phyloP scores from a whole-genome alignment of 2,329 filamentous ascomycete species.

The Hymenoscyphus scutula region DNA sequence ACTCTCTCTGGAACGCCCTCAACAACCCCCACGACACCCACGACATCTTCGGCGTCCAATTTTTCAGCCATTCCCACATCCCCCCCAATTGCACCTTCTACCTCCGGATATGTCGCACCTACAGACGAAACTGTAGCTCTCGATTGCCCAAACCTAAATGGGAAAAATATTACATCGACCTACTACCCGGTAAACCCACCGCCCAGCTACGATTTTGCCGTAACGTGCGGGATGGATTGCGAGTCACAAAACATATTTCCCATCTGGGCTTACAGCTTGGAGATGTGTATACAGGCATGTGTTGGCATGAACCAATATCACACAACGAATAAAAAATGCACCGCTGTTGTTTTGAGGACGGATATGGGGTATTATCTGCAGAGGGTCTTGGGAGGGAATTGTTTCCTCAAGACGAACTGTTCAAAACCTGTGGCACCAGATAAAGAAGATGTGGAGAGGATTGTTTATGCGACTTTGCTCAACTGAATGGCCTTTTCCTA shows the following conservation, averaged over 20 bases:
- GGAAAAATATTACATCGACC: not conserved
- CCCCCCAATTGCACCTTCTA: not conserved
- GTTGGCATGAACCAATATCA: not conserved
- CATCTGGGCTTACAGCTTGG: not conserved
- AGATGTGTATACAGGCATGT: not conserved
- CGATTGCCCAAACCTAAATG: not conserved
- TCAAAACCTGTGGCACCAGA: not conserved
- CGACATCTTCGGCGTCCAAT: no score
- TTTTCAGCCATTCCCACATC: not conserved
- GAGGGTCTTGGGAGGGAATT: not conserved
- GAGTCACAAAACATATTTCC: not conserved
- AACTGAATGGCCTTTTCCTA: no score
- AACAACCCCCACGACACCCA: no score
- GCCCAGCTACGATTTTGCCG: not conserved
- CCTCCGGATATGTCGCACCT: not conserved
- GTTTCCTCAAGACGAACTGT: not conserved
- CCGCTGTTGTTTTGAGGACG: not conserved
- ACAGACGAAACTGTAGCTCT: not conserved
- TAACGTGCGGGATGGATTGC: not conserved
- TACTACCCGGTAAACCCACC: not conserved
- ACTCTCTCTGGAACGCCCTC: no score
- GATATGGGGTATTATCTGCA: not conserved
- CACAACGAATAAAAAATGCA: not conserved
- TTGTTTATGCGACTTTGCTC: not conserved
- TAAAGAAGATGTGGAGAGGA: not conserved